Conservation (phyloP, 1,139 yeast species). For the Taphrina wiesneri region DNA sequence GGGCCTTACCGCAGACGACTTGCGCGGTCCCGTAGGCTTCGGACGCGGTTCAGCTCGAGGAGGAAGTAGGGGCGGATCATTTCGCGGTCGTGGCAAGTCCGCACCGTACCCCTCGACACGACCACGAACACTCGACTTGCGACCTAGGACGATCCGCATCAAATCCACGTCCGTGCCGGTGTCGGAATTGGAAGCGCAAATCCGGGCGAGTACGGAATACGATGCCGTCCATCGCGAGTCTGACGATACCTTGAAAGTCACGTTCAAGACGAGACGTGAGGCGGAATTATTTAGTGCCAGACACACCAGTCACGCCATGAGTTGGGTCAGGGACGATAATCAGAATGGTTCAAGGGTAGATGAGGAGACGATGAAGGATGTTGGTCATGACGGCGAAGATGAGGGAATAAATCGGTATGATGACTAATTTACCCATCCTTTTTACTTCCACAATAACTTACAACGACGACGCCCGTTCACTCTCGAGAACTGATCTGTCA, state of each 20-base stretch:
- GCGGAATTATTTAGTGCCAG: slow-evolving; percentile 48
- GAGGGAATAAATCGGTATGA: background rate
- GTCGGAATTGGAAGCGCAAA: slow-evolving; percentile 42
- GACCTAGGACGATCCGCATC: slow-evolving; percentile 48
- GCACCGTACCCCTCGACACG: slow-evolving; percentile 37
- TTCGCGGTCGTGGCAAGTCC: slow-evolving; percentile 36
- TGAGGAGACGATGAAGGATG: background rate
- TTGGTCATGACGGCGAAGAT: background rate
- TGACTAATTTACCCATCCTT: background rate
- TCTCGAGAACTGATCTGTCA: slow-evolving; percentile 5
- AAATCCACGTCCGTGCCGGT: slow-evolving; percentile 44
- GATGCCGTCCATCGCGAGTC: slow-evolving; percentile 39
- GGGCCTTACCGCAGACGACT: slow-evolving; percentile 43
- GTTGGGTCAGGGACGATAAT: slow-evolving; percentile 8
- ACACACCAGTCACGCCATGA: background rate
- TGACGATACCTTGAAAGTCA: slow-evolving; percentile 43
- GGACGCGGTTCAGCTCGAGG: slow-evolving; percentile 38
- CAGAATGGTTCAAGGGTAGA: background rate
- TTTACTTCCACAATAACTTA: too few relatives aligned
- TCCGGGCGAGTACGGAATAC: slow-evolving; percentile 40
- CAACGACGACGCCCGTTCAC: background rate
- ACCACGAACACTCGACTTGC: slow-evolving; percentile 46
- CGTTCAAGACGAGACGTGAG: slow-evolving; percentile 48
- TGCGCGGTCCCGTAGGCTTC: slow-evolving; percentile 35
- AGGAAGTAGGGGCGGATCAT: slow-evolving; percentile 40